Percentiles rank a stretch among this genome's conserved stretches.
These are phyloP conservation scores for Chlorella sp. DNA, from an alignment of 139 green algal genomes.

Conservation along the genomic window DNA sequence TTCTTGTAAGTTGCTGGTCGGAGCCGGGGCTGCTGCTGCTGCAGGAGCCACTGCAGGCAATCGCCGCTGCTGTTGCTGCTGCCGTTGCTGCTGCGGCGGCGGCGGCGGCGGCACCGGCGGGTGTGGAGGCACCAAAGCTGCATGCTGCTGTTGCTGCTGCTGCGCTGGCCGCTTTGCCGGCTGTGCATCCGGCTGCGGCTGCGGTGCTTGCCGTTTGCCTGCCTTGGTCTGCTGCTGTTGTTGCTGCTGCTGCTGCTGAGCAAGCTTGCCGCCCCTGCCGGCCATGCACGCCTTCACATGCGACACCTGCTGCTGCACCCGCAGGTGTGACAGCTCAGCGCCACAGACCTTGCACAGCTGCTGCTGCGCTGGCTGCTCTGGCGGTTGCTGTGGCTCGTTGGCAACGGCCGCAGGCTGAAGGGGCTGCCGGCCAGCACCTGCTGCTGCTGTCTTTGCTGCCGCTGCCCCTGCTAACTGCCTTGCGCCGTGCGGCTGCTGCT, in stretches of 20 bases:
- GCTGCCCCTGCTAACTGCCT: background rate
- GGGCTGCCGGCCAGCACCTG: background rate
- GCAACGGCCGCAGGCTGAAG: background rate
- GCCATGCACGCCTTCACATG: conserved; percentile 40
- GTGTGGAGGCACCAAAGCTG: too few relatives aligned
- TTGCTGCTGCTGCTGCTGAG: background rate
- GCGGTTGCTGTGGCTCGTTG: background rate
- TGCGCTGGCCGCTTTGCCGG: background rate
- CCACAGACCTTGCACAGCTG: conserved; percentile 23
- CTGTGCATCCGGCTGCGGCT: background rate
- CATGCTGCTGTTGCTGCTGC: background rate
- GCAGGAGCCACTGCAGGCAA: too few relatives aligned
- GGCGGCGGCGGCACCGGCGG: background rate
- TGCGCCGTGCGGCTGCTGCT: background rate
- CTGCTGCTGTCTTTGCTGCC: background rate
- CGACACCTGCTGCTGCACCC: conserved; percentile 20
- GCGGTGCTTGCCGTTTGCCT: background rate
- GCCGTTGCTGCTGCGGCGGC: background rate
- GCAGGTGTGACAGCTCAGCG: background rate
- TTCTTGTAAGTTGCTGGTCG: background rate
- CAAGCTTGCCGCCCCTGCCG: background rate
- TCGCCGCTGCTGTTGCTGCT: background rate
- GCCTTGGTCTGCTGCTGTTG: background rate
- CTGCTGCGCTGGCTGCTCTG: background rate
- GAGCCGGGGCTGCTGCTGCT: too few relatives aligned